Evolutionary conservation across 2,329 filamentous ascomycete species (phyloP), one percentile per base, ranked within the genome.

Genomic region (Lecanosticta acicola): DNA sequence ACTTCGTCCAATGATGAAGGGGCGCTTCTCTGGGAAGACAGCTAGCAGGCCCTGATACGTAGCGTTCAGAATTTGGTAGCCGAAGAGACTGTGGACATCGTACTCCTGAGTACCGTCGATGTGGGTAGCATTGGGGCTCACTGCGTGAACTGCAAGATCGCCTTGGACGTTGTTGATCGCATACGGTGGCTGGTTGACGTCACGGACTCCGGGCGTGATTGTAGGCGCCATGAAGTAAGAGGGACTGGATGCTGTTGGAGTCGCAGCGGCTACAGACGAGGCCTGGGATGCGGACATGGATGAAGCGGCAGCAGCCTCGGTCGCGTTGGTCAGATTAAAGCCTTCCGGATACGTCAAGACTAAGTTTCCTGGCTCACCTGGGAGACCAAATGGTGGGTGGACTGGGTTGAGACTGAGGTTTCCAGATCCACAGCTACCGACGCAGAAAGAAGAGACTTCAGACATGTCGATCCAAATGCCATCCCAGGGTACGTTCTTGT

Each of bases 1-100:
- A 32, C 83, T 87, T 13, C 88, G 81, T 0, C 84, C 85, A 58
- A 94, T 88, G 60, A 94, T 85, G 67, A 94, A 87, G 0, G 88
- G 88, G 0, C 88, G 80, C 63, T 85, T 85, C 11, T 69, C 73
- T 0, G 84, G 80, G 49, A 80, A 79, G 14, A 86, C 72, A 2
- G 72, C 64, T 2, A 83, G 69, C 24, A 93, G 77, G 46, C 80
- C 85, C 38, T 83, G 70, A 61, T 88, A 87, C 0, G 87, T 93
- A 8, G 85, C 84, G 49, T 85, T 84, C 46, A 88, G 72, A 54
- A 90, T 85, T 62, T 84, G 80, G 58, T 85, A 76, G 0, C 86
- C 86, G 59, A 76, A 91, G 1, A 93, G 68, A 59, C 87, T 93
- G 72, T 94, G 88, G 19, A 87, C 79, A 61, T 94, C 87, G 60